A percentile compares a stretch with the other conserved stretches of the same genome.
These are phyloP conservation scores for Penicillium tannophilum DNA, from an alignment of 495 filamentous ascomycete genomes.

Conservation along the genomic window DNA sequence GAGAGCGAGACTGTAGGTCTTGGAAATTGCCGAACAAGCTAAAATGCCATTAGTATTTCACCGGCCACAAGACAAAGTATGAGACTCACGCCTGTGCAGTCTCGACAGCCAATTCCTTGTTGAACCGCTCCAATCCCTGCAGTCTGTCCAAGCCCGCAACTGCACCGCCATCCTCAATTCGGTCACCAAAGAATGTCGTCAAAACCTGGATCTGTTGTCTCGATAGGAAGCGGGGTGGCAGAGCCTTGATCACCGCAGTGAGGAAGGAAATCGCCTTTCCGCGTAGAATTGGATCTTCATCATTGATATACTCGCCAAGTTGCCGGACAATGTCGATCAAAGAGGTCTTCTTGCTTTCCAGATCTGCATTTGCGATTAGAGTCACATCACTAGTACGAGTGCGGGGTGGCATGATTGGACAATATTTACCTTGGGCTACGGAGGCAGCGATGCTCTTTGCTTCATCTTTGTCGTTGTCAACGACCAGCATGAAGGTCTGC, in stretches of 20 bases:
- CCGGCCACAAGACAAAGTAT: not conserved
- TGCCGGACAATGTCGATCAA: constrained; percentile 68
- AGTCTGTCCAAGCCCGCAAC: constrained; percentile 50
- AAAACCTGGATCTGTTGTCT: constrained; percentile 67
- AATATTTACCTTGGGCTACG: constrained; percentile 55
- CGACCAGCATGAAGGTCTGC: constrained; percentile 65
- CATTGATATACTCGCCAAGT: constrained; percentile 69
- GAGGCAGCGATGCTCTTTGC: constrained; percentile 58
- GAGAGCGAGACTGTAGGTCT: constrained; percentile 64
- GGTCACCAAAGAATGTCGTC: constrained; percentile 61
- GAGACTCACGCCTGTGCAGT: constrained; percentile 51
- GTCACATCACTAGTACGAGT: constrained; percentile 12
- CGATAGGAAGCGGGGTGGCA: constrained; percentile 62
- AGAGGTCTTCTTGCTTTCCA: constrained; percentile 63
- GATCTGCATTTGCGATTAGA: constrained; percentile 44
- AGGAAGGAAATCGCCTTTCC: constrained; percentile 70
- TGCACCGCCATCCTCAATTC: constrained; percentile 61
- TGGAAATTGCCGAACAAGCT: constrained; percentile 55
- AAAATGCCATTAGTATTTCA: constrained; percentile 20
- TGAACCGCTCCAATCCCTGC: constrained; percentile 52
- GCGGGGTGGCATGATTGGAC: constrained; percentile 20
- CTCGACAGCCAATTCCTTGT: constrained; percentile 48
- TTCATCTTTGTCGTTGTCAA: constrained; percentile 63
- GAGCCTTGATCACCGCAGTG: constrained; percentile 60
- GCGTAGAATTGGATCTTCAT: constrained; percentile 65